Conservation (phyloP, 192 early-diverging fungal genomes). For the Backusella liffmaniae region DNA sequence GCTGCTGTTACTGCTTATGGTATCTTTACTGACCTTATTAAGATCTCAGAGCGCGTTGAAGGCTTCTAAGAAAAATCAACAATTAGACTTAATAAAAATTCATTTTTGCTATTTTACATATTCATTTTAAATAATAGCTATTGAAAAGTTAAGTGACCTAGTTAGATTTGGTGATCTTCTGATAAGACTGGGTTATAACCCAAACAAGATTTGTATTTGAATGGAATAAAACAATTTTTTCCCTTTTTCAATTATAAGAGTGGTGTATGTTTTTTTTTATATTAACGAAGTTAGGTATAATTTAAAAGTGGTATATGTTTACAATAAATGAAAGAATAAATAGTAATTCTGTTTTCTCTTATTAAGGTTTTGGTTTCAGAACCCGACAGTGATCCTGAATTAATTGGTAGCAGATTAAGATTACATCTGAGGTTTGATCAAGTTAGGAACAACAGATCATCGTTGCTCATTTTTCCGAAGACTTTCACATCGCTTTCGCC, state of each 20-base stretch:
- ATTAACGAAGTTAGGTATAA: not conserved
- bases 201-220: not conserved
- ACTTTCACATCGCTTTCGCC: not conserved
- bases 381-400: not conserved
- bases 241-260: not conserved
- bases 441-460: not conserved
- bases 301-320: constrained; percentile 5
- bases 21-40: constrained; percentile 91
- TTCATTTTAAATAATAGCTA: not conserved
- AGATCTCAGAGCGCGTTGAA: constrained; percentile 69
- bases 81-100: not conserved
- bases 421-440: not conserved
- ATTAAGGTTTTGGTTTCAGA: not conserved
- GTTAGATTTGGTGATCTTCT: not conserved
- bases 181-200: not conserved
- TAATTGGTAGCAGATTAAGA: not conserved
- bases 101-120: not conserved
- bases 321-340: not conserved
- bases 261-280: not conserved
- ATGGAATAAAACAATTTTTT: not conserved
- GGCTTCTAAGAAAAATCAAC: not conserved
- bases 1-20: constrained; percentile 98
- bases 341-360: not conserved
- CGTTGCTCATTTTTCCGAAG: not conserved
- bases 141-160: not conserved